phyloP scores from a whole-genome alignment of 2,329 filamentous ascomycete genomes.

The Neofusicoccum parvum region DNA sequence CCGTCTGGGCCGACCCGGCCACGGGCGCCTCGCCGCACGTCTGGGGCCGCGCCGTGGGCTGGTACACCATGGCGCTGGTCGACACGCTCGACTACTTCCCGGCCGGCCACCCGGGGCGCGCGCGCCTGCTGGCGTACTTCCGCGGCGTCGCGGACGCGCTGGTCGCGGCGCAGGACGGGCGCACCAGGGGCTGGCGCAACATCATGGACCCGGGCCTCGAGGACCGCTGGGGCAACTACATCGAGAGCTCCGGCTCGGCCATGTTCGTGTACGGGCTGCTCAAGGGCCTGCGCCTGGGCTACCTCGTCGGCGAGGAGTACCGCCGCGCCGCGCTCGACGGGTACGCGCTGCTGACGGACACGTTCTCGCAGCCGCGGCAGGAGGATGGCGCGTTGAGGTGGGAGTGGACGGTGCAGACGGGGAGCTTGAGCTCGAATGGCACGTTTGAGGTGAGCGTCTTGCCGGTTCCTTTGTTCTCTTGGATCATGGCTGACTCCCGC shows the following conservation, averaged over 20 bases:
- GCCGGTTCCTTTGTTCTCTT: neutral
- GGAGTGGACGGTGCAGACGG: slow-evolving; percentile 56
- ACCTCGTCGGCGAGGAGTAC: slow-evolving; percentile 41
- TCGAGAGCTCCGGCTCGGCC: slow-evolving; percentile 61
- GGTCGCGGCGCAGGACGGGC: slow-evolving; percentile 44
- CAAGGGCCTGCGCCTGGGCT: slow-evolving; percentile 37
- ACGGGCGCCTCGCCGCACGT: slow-evolving; percentile 41
- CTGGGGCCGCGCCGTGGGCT: slow-evolving; percentile 41
- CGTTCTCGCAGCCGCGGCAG: slow-evolving; percentile 52
- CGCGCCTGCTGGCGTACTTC: slow-evolving; percentile 42
- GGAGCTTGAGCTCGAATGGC: slow-evolving; percentile 52
- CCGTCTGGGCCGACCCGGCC: slow-evolving; percentile 39
- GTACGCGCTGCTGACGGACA: slow-evolving; percentile 46
- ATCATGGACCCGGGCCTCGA: slow-evolving; percentile 55
- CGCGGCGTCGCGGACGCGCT: slow-evolving; percentile 49
- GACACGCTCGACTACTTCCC: slow-evolving; percentile 54
- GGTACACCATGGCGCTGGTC: slow-evolving; percentile 46
- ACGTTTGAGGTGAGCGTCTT: slow-evolving; percentile 50
- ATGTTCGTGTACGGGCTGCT: slow-evolving; percentile 47
- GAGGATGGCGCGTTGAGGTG: slow-evolving; percentile 49
- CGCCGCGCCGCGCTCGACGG: slow-evolving; percentile 45
- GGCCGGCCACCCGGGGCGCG: slow-evolving; percentile 38
- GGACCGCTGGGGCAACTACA: slow-evolving; percentile 56
- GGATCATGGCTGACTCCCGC: slow-evolving; percentile 20
- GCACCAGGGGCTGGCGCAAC: slow-evolving; percentile 61